Evolutionary conservation across 768 basidiomycete species (phyloP).

Genomic region (Russula brevipes): DNA sequence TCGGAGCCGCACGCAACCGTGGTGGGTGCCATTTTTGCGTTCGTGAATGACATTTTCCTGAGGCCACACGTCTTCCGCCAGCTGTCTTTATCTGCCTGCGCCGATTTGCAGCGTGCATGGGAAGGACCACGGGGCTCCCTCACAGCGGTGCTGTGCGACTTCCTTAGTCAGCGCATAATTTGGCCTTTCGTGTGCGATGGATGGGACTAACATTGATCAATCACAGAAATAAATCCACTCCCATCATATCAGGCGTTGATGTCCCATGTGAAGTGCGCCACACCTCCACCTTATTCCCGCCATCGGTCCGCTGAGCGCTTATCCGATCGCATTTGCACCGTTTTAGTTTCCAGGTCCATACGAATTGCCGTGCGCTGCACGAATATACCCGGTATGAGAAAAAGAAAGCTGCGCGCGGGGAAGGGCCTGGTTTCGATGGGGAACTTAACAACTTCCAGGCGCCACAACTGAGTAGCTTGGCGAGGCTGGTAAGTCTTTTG

Average conservation of each 20-base stretch:
- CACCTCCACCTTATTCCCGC: background rate
- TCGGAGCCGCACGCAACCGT: background rate
- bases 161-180: constrained; percentile 6
- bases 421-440: constrained; percentile 14
- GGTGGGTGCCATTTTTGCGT: background rate
- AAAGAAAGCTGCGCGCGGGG: constrained; percentile 6
- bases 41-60: background rate
- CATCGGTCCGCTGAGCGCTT: background rate
- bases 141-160: constrained; percentile 17
- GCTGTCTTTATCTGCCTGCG: constrained; percentile 26
- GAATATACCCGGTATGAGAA: constrained; percentile 13
- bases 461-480: constrained; percentile 17
- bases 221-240: background rate
- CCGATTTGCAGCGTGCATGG: constrained; percentile 26
- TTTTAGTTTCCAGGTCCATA: constrained; percentile 12
- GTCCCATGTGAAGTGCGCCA: constrained; percentile 17
- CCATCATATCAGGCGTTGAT: constrained; percentile 12
- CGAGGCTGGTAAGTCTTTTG: constrained; percentile 15
- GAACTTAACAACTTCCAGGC: constrained; percentile 20
- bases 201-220: background rate
- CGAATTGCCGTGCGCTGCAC: constrained; percentile 8
- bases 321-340: background rate
- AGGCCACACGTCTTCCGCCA: background rate
- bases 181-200: background rate
- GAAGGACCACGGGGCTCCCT: constrained; percentile 25